Evolutionary conservation across 2,329 filamentous ascomycete genomes (phyloP), one percentile per base, ranked within the genome.

Genomic region (Microcyclospora pomicola): DNA sequence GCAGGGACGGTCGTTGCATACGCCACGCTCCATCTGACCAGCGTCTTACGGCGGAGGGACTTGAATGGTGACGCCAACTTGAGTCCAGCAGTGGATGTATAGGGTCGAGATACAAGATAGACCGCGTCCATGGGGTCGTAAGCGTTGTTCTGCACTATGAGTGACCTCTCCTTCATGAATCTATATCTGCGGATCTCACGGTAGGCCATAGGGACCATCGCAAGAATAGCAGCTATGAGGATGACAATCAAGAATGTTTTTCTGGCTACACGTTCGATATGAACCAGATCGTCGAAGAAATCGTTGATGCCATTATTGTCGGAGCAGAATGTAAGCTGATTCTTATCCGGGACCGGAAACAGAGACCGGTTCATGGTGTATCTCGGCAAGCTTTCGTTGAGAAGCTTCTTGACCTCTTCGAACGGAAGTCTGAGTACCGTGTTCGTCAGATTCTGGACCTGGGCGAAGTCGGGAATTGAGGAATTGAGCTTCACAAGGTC

Each of bases 1-100:
- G 86, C 87, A 0, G 84, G 75, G 0, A 80, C 63, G 0, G 86
- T 86, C 0, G 86, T 94, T n/a, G 77, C 78, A 56, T 95, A 95
- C 7, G 87, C 82, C 45, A 91, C 67, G 37, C 76, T 75, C 86
- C 87, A 95, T 44, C 87, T 77, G 9, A 77, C 70, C 31, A 94
- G 69, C 33, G 82, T 73, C 58, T 85, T 79, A 36, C 74, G 71
- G 48, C 79, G 71, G 53, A 61, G 61, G 63, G 59, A 73, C 37
- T 72, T 73, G 61, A 88, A 77, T 41, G 66, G 70, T 36, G 71
- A 71, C 6, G 82, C 75, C 14, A 82, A 49, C 60, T 73, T 79
- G 56, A 94, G 72, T 31, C 87, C 88, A 19, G 72, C 64, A 2
- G 70, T 69, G 1, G 84, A 75, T 1, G 85, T 83, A 49, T 80